Percentiles rank a stretch among this genome's conserved stretches.
Evolutionary conservation across 2,329 filamentous ascomycete genomes (phyloP).

Genomic region (Tolypocladium pustulatum): DNA sequence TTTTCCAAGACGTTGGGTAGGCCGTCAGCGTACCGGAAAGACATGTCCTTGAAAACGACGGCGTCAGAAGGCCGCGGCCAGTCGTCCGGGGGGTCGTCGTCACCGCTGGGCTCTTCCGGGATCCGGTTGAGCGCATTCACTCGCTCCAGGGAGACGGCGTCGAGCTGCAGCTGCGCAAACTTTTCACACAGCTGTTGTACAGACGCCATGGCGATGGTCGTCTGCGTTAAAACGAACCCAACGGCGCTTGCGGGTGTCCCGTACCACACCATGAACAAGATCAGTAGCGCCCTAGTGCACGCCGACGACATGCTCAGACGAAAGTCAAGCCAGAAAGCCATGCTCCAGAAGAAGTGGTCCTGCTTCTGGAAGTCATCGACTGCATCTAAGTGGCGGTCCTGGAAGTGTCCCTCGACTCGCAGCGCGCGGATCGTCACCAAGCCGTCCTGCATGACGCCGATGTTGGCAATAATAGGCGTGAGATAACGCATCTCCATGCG

Average conservation of each 20-base stretch:
- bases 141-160: constrained; percentile 83
- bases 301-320: constrained; percentile 56
- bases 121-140: constrained; percentile 73
- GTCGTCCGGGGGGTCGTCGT: constrained; percentile 56
- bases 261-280: constrained; percentile 62
- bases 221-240: constrained; percentile 66
- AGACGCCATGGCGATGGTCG: constrained; percentile 22
- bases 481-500: constrained; percentile 84
- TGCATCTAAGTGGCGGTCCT: constrained; percentile 66
- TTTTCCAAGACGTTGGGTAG: constrained; percentile 62
- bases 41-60: constrained; percentile 67
- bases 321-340: constrained; percentile 77
- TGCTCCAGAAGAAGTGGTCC: constrained; percentile 91
- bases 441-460: constrained; percentile 77
- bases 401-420: constrained; percentile 67
- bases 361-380: constrained; percentile 88
- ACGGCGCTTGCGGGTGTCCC: constrained; percentile 69
- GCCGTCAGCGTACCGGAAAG: constrained; percentile 68
- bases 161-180: constrained; percentile 81
- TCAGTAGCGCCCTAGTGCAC: constrained; percentile 61
- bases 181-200: constrained; percentile 55
- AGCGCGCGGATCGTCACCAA: constrained; percentile 81
- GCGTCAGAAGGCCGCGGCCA: constrained; percentile 68
- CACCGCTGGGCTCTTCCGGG: constrained; percentile 61
- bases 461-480: constrained; percentile 84